Evolutionary conservation across 164 flowering plant genomes (phyloP).

Genomic region (Tetrastigma voinierianum): DNA sequence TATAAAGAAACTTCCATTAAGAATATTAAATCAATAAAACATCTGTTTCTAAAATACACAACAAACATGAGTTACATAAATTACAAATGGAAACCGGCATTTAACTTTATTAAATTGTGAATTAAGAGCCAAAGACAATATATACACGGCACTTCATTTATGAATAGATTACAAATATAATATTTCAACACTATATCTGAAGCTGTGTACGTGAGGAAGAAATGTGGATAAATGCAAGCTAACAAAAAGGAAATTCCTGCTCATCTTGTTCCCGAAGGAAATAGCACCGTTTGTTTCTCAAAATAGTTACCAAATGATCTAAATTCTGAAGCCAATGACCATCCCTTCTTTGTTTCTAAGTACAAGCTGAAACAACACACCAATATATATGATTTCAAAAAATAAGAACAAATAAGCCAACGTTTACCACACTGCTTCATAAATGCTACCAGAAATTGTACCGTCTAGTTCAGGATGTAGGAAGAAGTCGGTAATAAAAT

Average conservation of each 20-base stretch:
- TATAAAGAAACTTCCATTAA: no score
- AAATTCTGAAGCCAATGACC: slow-evolving; percentile 7
- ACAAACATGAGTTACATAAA: background rate
- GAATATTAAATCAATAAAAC: background rate
- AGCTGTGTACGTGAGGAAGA: background rate
- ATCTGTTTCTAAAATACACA: background rate
- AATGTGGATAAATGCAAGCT: slow-evolving; percentile 11
- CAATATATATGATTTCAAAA: background rate
- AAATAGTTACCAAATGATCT: slow-evolving; percentile 1
- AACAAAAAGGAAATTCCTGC: slow-evolving; percentile 29
- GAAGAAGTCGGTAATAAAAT: no score
- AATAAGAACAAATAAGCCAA: background rate
- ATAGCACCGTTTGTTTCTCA: background rate
- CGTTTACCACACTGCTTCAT: background rate
- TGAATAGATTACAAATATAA: slow-evolving; percentile 17
- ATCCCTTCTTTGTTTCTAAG: background rate
- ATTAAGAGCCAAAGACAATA: no score
- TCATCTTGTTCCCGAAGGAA: slow-evolving; percentile 16
- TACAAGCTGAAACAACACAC: slow-evolving; percentile 12
- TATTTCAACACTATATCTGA: slow-evolving; percentile 9
- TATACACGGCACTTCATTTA: no score
- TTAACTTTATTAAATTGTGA: slow-evolving; percentile 8
- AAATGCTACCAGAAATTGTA: no score
- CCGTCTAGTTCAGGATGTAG: no score
- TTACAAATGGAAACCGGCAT: background rate